Evolutionary conservation across 257 asterid genomes (phyloP), one percentile per base, ranked within the genome.

Genomic region (Anisodus acutangulus): DNA sequence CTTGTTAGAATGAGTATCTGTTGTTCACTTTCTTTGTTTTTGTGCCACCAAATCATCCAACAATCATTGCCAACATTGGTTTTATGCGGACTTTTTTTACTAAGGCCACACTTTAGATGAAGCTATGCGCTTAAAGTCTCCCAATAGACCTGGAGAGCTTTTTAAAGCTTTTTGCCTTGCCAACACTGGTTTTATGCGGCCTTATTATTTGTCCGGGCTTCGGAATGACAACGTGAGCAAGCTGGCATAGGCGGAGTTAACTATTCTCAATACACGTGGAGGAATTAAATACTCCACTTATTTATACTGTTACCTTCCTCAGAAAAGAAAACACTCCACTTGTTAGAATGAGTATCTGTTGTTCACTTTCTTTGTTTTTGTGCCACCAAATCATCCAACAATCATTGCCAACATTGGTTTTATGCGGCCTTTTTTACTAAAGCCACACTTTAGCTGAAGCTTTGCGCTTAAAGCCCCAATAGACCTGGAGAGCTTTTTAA

Each of bases 11-110:
- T 22, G 19, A 47, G 43, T 22, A 22, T 74, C 45, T 49, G 62
- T 51, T 74, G 35, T 51, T 72, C 71, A 45, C 72, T 64, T 41
- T 76, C 60, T 62, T 37, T 26, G 80, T 82, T 80, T 76, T 71
- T 76, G 81, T 54, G 84, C 64, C 81, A 82, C 64, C 41, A 51
- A 55, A 74, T 41, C 81, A 78, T 54, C 83, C 82, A 74, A 31
- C 35, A 31, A 86, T 86, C 84, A 55, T 35, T 53, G 88, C 26
- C 26, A 22, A 22, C 26, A 22, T 22, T 22, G 26, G 26, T 22
- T 22, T 22, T 22, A 22, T 22, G 26, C 26, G 26, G 26, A 22
- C 8, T 16, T 55, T 55, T 55, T 55, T 64, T 31, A 49, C 11
- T 49, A 49, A 31, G 31, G 31, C 72, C 41, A 22, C n/a, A 35